A percentile compares a stretch with the other conserved stretches of the same genome.
phyloP scores from a whole-genome alignment of 2,329 filamentous ascomycete species.

The Fusarium chuoi region DNA sequence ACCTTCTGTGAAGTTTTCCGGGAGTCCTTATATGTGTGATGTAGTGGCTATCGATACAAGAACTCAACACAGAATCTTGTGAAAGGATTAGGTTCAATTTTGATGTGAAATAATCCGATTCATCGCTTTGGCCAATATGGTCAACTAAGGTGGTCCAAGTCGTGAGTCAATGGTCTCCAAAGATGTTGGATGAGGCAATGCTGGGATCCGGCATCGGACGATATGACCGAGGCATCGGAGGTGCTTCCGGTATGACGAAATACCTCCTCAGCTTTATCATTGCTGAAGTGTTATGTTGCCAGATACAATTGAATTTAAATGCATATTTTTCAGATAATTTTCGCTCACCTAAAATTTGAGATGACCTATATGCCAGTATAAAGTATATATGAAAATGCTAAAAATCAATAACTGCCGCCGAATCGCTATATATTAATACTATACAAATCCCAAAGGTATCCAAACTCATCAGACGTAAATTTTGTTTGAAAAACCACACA shows the following conservation, averaged over 20 bases:
- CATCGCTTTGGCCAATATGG: too few species aligned
- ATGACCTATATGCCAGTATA: background rate
- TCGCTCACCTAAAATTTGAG: too few species aligned
- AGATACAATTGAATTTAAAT: background rate
- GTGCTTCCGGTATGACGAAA: background rate
- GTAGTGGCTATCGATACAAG: background rate
- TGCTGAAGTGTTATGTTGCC: background rate
- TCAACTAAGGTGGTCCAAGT: background rate
- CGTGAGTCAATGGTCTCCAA: background rate
- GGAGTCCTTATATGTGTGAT: background rate
- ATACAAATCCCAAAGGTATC: conserved; percentile 14
- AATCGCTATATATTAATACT: background rate
- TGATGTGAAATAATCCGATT: background rate
- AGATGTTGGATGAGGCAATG: background rate
- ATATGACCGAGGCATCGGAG: conserved; percentile 17
- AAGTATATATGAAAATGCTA: background rate
- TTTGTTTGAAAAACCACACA: background rate
- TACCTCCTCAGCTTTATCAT: background rate
- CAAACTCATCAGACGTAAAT: conserved; percentile 1
- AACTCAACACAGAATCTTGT: background rate
- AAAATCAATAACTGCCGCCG: background rate
- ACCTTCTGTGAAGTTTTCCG: background rate
- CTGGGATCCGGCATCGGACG: conserved; percentile 9
- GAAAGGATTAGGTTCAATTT: background rate
- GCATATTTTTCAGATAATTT: background rate